Base-by-base conservation (phyloP, 2,329 filamentous ascomycete species). In the Magnaporthiopsis rhizophila region DNA sequence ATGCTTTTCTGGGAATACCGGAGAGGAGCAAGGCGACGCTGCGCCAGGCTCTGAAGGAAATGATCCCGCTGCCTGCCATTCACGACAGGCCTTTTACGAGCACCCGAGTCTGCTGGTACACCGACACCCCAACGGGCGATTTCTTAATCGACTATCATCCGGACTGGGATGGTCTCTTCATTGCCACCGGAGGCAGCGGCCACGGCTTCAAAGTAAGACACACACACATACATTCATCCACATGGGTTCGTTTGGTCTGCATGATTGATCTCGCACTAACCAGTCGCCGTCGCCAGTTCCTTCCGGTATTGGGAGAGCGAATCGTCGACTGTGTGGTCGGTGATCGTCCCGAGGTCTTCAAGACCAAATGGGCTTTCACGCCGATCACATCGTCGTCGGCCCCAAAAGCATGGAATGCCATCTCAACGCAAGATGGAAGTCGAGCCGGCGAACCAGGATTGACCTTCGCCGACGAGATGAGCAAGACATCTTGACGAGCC, bases 61-160 rank as follows among this genome's bases (percentile, higher is more conserved):
- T 90, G 69, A 78, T 90, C 5, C 86, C 89, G 1, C 71, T 80
- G 66, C 76, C 76, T 8, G 79, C 79, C 12, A 78, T 90, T 24
- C 80, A 79, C 62, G 78, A 81, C 30, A 79, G 89, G 32, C 83
- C 85, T 1, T 91, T 90, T 77, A 76, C 76, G 65, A 78, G 79
- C 63, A 88, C 86, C 2, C 80, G 87, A 30, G 76, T 91, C 63
- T 92, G 89, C 77, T 92, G 89, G 89, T 92, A 92, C 73, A 86
- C 86, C 6, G 89, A 92, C 76, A 92, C 89, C 69, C 81, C 85
- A 9, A 85, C 84, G 24, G 89, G 85, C 28, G 86, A 92, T 71
- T 92, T 90, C 77, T 80, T 92, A 64, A 80, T 91, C 66, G 84
- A 87, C 70, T 86, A 87, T 73, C 88, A 91, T 70, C 89, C 89